Percentiles rank a stretch among this genome's conserved stretches.
These are phyloP conservation scores for Obelidium mucronatum DNA, from an alignment of 192 early-diverging fungal genomes.

Conservation along the genomic window DNA sequence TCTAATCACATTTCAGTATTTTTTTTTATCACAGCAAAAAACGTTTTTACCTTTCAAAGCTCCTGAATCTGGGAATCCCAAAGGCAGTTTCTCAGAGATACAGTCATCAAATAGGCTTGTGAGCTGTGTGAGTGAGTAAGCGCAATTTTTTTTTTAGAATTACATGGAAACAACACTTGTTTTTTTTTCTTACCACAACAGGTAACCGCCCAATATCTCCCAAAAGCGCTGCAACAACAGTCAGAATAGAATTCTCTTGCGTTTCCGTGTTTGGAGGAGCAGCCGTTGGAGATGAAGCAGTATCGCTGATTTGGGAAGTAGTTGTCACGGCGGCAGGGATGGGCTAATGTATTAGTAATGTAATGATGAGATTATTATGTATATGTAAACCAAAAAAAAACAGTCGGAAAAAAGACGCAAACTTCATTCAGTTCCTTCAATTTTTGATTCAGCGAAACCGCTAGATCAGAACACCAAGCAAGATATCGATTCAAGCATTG, in stretches of 20 bases:
- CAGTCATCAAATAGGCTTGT: slow-evolving; percentile 4
- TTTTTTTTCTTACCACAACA: not conserved
- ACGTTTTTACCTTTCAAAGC: slow-evolving; percentile 29
- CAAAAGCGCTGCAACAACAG: slow-evolving; percentile 46
- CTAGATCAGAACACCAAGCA: not conserved
- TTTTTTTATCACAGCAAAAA: no score
- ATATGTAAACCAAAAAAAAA: no score
- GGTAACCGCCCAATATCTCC: slow-evolving; percentile 26
- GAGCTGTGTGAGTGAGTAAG: no score
- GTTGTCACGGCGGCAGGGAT: no score
- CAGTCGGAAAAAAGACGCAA: no score
- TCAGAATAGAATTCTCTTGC: slow-evolving; percentile 42
- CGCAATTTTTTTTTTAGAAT: no score
- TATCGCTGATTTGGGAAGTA: no score
- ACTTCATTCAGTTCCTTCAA: slow-evolving; percentile 18
- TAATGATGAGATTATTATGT: no score
- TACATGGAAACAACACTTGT: not conserved
- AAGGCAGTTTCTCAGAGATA: not conserved
- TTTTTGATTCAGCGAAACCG: not conserved
- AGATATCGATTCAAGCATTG: slow-evolving; percentile 33
- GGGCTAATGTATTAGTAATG: no score
- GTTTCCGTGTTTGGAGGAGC: slow-evolving; percentile 26
- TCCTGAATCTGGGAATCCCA: not conserved
- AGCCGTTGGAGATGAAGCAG: not conserved
- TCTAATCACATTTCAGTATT: no score